Evolutionary conservation across 140 eudicot species (phyloP), one percentile per base, ranked within the genome.

Genomic region (Ambrosia hybrid): DNA sequence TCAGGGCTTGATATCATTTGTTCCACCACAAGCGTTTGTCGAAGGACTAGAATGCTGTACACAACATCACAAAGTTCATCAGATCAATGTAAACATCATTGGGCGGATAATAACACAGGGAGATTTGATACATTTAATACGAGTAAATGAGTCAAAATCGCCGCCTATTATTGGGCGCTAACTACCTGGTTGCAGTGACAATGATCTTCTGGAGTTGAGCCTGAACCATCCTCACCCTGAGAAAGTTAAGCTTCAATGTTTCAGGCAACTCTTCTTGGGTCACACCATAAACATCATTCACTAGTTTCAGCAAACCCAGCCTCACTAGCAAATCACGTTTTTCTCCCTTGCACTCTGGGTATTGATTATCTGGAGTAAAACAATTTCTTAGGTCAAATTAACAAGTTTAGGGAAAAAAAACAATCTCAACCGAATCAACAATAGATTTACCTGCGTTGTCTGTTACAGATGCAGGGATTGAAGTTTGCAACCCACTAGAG

Each of bases 171-270:
- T 30, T 30, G 34, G 34, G 34, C 15, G 67, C 4, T 45, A 62
- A 37, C 46, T 73, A 95, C 99, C 99, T 95, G 60, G 96, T 88
- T 33, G 97, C 91, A 38, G 85, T 80, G n/a, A 95, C 99, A 69
- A 87, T 85, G 73, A 95, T 83, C 76, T 88, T 95, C 89, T 95
- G 99, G 62, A 95, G 68, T 72, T 76, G 90, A 26, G 97, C 82
- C 73, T 95, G 99, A 73, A 88, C 88, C 37, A 79, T 59, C 74
- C 97, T 69, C 46, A 95, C 71, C 72, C 99, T 78, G 0, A 57
- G 55, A 68, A 84, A 66, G 73, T 95, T 95, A 5, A 95, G 95
- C 71, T 78, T 86, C 83, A 95, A 76, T 3, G 99, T 95, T 77
- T 95, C 99, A 6, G 99, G 99, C 33, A 91, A 61, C 65, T 68